phyloP scores from a whole-genome alignment of 2,329 filamentous ascomycete genomes.

The Aureobasidium pullulans region DNA sequence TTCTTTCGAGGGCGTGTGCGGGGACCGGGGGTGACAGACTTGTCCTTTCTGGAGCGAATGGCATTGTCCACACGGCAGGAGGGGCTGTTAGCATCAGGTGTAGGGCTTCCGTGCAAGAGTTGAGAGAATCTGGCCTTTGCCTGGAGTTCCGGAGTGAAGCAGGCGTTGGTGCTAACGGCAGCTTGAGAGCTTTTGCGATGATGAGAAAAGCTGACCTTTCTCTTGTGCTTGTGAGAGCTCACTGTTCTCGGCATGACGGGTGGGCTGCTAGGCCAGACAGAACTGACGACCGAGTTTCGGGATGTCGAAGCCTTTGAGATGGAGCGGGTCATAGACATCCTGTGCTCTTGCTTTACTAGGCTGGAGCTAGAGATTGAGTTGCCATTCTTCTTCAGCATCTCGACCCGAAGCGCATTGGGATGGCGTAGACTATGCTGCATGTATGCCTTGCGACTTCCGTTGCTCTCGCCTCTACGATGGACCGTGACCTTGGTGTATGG shows the following conservation, averaged over 20 bases:
- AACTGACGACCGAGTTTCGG: constrained; percentile 38
- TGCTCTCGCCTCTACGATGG: constrained; percentile 43
- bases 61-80: constrained; percentile 23
- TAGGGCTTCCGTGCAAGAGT: constrained; percentile 17
- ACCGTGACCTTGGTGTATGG: constrained; percentile 59
- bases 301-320: constrained; percentile 30
- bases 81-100: constrained; percentile 22
- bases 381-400: constrained; percentile 28
- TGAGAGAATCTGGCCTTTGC: constrained; percentile 24
- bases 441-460: constrained; percentile 30
- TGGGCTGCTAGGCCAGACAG: constrained; percentile 41
- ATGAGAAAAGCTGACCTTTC: constrained; percentile 54
- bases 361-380: constrained; percentile 28
- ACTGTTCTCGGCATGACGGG: constrained; percentile 28
- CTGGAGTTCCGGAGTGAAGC: constrained; percentile 27
- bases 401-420: constrained; percentile 35
- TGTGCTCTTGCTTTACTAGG: constrained; percentile 16
- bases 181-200: constrained; percentile 39
- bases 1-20: constrained; percentile 30
- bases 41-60: constrained; percentile 30
- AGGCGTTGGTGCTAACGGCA: constrained; percentile 30
- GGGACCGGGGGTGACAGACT: constrained; percentile 20
- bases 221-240: constrained; percentile 44
- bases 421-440: constrained; percentile 33
- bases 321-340: constrained; percentile 18